Evolutionary conservation across 257 asterid species (phyloP), one percentile per base, ranked within the genome.

Genomic region (Leptodermis oblonga): DNA sequence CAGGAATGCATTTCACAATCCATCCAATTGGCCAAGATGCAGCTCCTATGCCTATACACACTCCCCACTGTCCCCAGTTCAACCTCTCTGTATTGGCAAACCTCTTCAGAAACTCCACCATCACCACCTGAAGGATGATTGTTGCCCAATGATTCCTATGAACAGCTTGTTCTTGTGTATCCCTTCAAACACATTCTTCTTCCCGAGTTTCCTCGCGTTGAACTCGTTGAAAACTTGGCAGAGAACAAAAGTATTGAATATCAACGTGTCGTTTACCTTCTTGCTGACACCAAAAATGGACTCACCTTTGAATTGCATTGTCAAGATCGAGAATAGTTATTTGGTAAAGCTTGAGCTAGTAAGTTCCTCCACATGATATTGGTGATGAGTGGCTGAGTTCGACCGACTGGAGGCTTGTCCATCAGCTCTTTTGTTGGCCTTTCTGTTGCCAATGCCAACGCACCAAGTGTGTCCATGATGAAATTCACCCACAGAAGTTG

Each of bases 161-260:
- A 85, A 87, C 75, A 87, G 33, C 76, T 79, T 87, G 62, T 87
- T 85, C 78, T 45, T 76, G 33, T 67, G 72, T 41, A 87, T 67
- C 18, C 91, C 91, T 60, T 65, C 80, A n/a, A 87, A 87, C 26
- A 85, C 87, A 54, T 85, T 85, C 82, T 72, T 84, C 82, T 76
- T 79, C 76, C 85, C 89, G 0, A 85, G 78, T 70, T 82, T 83
- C 42, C 91, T 77, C 0, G 89, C 89, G 8, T 85, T 85, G 77
- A 87, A 85, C 69, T 85, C 89, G 2, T 87, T 87, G 60, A 87
- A 87, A 9, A 87, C 73, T 74, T 87, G 90, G 53, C 89, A 87
- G 30, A 87, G 73, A 9, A 87, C 86, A 25, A 85, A 87, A 8
- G 85, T 77, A 31, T 87, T 85, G 77, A 83, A 87, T 13, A 88